Evolutionary conservation across 1,284 basidiomycete species (phyloP), one percentile per base, ranked within the genome.

Genomic region (Paramarasmius palmivorus): DNA sequence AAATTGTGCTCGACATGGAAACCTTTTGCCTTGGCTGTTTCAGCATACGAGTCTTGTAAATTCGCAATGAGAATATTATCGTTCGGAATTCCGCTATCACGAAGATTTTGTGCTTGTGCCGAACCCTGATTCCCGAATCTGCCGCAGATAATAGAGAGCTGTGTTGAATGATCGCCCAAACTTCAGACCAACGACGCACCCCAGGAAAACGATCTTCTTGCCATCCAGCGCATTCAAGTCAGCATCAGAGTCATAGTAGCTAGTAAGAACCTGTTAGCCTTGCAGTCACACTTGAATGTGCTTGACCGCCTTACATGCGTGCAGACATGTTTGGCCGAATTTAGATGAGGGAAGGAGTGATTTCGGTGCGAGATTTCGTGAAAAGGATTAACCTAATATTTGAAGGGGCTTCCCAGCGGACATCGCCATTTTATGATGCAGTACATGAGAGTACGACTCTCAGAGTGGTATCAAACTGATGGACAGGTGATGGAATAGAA

Each of bases 61-160:
- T 85, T 85, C 2, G 81, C 82, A 57, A 86, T 73, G 54, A 84
- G 55, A 57, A 86, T 85, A 39, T 72, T 75, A 15, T 84, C 80
- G 59, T 84, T 85, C 4, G 80, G 72, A 52, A 85, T 79, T 4
- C 84, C 84, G 49, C 79, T 75, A 57, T 85, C 83, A n/a, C 84
- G 75, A 52, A 85, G 61, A 59, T 86, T 86, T 66, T 85, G 82
- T 2, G 84, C 83, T 63, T 85, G 83, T 38, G 83, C 83, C 42
- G 84, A 79, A 29, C 83, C 83, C 65, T 86, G 83, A 65, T 85
- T 85, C 45, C 83, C 83, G 63, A 84, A 86, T 5, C 83, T 85
- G 51, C 25, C n/a, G n/a, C n/a, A n/a, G n/a, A n/a, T n/a, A n/a
- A n/a, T 29, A 34, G 38, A 48, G 14, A 38, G 17, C 22, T 22